phyloP scores from a whole-genome alignment of 306 rosid species.

The Luffa acutangula region DNA sequence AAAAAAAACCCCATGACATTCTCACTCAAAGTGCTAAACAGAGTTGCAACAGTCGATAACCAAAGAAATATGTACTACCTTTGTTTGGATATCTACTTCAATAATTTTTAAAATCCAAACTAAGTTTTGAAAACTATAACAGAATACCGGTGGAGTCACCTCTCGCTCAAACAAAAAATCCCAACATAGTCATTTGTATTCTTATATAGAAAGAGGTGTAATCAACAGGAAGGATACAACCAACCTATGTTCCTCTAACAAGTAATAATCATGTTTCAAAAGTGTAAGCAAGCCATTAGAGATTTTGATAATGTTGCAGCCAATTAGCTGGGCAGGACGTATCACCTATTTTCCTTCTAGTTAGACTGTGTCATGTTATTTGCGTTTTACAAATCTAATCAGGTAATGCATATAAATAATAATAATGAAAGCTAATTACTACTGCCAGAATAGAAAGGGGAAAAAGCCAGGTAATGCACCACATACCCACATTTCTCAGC shows the following conservation, averaged over 20 bases:
- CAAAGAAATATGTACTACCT: too few species aligned
- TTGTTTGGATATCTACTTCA: too few species aligned
- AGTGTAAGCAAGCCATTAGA: neutral
- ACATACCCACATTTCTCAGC: conserved; percentile 96
- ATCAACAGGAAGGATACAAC: neutral
- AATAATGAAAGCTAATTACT: neutral
- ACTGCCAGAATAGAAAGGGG: neutral
- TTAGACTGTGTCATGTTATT: neutral
- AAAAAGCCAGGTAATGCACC: neutral
- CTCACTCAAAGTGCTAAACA: too few species aligned
- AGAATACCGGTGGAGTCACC: too few species aligned
- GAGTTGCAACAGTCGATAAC: too few species aligned
- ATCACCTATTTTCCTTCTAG: neutral
- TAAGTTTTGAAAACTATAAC: too few species aligned
- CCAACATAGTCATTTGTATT: neutral
- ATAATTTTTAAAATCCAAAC: too few species aligned
- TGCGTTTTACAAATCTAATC: neutral
- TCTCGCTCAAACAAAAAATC: neutral
- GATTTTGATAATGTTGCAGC: neutral
- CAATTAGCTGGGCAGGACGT: neutral
- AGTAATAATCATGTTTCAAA: neutral
- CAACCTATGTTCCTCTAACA: neutral
- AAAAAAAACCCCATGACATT: too few species aligned
- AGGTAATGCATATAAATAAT: neutral
- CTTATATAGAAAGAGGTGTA: neutral